phyloP scores from a whole-genome alignment of 352 stramenopile genomes.

The Nothophytophthora sp. region DNA sequence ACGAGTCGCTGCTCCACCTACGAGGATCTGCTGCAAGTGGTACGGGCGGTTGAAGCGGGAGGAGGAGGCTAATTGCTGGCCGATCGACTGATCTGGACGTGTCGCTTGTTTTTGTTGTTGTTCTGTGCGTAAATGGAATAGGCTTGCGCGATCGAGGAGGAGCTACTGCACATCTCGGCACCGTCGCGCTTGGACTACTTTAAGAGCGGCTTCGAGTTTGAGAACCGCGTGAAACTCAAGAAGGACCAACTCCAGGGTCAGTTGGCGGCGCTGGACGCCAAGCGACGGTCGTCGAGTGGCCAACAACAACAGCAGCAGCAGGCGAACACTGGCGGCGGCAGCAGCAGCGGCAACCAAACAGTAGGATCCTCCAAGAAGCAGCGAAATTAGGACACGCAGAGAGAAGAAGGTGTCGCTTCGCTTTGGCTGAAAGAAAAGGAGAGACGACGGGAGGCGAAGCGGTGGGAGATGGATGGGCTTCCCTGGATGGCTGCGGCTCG shows the following conservation, averaged over 20 bases:
- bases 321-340: conserved; percentile 25
- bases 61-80: neutral
- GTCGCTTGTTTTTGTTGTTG: neutral
- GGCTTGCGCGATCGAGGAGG: conserved; percentile 88
- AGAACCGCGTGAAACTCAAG: conserved; percentile 90
- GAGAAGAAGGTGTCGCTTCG: too few relatives aligned
- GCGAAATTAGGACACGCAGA: conserved; percentile 47
- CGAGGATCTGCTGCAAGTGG: conserved; percentile 89
- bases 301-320: conserved; percentile 34
- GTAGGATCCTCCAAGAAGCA: conserved; percentile 63
- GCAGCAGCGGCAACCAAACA: conserved; percentile 42
- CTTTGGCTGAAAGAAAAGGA: too few relatives aligned
- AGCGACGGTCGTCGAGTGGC: conserved; percentile 56
- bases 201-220: conserved; percentile 91
- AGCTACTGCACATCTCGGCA: conserved; percentile 88
- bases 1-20: conserved; percentile 83
- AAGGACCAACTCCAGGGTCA: conserved; percentile 88
- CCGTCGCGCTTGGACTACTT: conserved; percentile 90
- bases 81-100: too few relatives aligned
- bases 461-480: conserved; percentile 15
- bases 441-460: too few relatives aligned
- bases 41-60: conserved; percentile 25
- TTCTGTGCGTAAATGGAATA: conserved; percentile 21
- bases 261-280: conserved; percentile 75
- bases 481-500: conserved; percentile 19